Conservation (phyloP, 2,329 filamentous ascomycete genomes). For the Venturia nashicola region DNA sequence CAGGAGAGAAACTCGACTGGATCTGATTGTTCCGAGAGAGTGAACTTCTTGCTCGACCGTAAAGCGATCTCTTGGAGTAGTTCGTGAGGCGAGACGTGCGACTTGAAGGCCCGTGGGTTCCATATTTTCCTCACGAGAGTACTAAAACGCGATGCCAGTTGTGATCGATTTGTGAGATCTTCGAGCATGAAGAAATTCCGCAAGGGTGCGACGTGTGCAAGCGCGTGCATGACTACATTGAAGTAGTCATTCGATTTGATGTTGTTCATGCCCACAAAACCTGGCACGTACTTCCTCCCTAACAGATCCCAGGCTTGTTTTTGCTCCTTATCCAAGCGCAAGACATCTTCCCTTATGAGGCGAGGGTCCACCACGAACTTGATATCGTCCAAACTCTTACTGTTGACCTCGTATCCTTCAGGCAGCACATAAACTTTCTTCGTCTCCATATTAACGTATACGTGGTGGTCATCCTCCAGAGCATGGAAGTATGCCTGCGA, state of each 20-base stretch:
- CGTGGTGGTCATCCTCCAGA: slow-evolving; percentile 88
- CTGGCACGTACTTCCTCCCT: slow-evolving; percentile 78
- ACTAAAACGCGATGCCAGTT: slow-evolving; percentile 78
- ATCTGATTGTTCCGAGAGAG: slow-evolving; percentile 79
- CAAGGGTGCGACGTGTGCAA: slow-evolving; percentile 79
- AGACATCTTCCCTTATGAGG: slow-evolving; percentile 70
- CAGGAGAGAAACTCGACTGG: slow-evolving; percentile 93
- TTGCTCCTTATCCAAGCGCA: slow-evolving; percentile 57
- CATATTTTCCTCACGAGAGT: slow-evolving; percentile 93
- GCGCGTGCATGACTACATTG: slow-evolving; percentile 84
- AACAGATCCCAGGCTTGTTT: slow-evolving; percentile 62
- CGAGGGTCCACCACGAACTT: slow-evolving; percentile 93
- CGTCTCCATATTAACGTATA: slow-evolving; percentile 94
- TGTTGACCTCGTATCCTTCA: slow-evolving; percentile 93
- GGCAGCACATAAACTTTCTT: slow-evolving; percentile 86
- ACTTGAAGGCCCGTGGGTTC: slow-evolving; percentile 94
- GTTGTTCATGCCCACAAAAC: slow-evolving; percentile 98
- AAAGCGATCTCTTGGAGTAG: slow-evolving; percentile 88
- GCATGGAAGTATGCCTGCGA: slow-evolving; percentile 97
- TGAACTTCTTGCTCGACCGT: slow-evolving; percentile 84
- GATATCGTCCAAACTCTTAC: slow-evolving; percentile 91
- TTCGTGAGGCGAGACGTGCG: slow-evolving; percentile 94
- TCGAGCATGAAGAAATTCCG: slow-evolving; percentile 88
- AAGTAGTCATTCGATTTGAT: slow-evolving; percentile 99
- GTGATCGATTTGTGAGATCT: slow-evolving; percentile 58